Conservation (phyloP, 2,329 filamentous ascomycete genomes). For the Blastomyces gilchristii region DNA sequence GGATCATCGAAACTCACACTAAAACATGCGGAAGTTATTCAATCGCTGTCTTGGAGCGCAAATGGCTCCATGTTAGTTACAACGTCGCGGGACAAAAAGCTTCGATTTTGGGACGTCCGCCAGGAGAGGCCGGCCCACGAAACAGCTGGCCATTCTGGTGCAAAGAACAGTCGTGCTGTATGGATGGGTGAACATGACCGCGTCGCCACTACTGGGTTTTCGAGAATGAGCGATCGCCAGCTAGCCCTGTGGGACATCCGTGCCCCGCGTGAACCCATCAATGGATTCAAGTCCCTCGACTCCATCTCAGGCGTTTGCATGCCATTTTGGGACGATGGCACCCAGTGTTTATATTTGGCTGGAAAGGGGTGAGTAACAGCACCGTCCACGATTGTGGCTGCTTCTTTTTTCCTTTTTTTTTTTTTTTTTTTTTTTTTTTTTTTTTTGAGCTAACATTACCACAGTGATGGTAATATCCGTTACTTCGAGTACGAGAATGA, state of each 20-base stretch:
- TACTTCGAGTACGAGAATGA: slow-evolving; percentile 98
- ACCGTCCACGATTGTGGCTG: background rate
- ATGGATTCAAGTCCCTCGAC: slow-evolving; percentile 81
- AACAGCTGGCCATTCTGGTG: slow-evolving; percentile 73
- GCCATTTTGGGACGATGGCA: slow-evolving; percentile 99
- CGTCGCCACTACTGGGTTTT: slow-evolving; percentile 93
- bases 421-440: background rate
- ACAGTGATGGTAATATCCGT: slow-evolving; percentile 91
- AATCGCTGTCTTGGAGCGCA: slow-evolving; percentile 92
- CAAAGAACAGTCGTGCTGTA: slow-evolving; percentile 93
- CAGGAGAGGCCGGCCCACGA: slow-evolving; percentile 84
- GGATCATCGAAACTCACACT: slow-evolving; percentile 65
- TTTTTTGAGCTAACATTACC: background rate
- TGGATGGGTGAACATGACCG: slow-evolving; percentile 98
- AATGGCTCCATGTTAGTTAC: slow-evolving; percentile 78
- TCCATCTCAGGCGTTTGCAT: slow-evolving; percentile 97
- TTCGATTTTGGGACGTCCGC: slow-evolving; percentile 93
- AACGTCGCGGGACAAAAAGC: slow-evolving; percentile 94
- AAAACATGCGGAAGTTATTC: slow-evolving; percentile 83
- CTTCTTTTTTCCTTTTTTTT: background rate
- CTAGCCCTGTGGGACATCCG: slow-evolving; percentile 92
- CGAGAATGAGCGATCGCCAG: slow-evolving; percentile 95
- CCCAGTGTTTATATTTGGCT: slow-evolving; percentile 87
- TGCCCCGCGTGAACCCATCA: slow-evolving; percentile 66
- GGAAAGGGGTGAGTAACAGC: slow-evolving; percentile 73